Base-by-base conservation (phyloP, 371 early-diverging fungal genomes). In the Actinomucor elegans region DNA sequence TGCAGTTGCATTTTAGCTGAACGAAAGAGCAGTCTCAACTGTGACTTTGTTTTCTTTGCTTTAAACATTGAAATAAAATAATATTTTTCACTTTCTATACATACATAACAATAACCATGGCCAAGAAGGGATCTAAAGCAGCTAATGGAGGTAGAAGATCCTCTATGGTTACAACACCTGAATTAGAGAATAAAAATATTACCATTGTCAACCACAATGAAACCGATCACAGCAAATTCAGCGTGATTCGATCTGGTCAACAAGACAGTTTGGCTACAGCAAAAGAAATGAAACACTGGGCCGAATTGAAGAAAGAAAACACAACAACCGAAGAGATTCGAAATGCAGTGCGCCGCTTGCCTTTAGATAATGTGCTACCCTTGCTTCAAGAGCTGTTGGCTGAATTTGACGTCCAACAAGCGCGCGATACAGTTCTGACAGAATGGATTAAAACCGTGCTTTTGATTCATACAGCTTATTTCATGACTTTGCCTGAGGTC, bases 371-470 rank as follows among this genome's bases (percentile, higher is more conserved):
- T 29, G 55, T 64, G 0, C 24, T 57, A 11, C 64, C 64, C 9
- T 40, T 64, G 24, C 42, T 64, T 38, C 38, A 58, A 33, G 64
- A 64, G 36, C 8, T 64, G 10, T 41, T 64, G 15, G 40, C 38
- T 28, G 15, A 54, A 34, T 64, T 64, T 15, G 55, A 61, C 34
- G 51, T 44, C 2, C 54, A 64, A 21, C 44, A 44, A 29, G 43
- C 58, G 28, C 49, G 59, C 18, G 50, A 57, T 20, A 54, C 64
- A n/a, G 57, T 46, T 10, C 36, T 57, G 59, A 59, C 87, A 31
- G 83, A 84, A 59, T 91, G 92, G 92, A 69, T 91, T 48, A 83
- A 87, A 48, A 78, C 83, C 5, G 69, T 85, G 7, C 59, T 90
- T 26, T 50, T 85, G 37, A 71, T 76, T 26, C 92, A 91, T 57